These are phyloP conservation scores for Coelastrella sp. DNA, from an alignment of 139 green algal species.

Conservation along the genomic window DNA sequence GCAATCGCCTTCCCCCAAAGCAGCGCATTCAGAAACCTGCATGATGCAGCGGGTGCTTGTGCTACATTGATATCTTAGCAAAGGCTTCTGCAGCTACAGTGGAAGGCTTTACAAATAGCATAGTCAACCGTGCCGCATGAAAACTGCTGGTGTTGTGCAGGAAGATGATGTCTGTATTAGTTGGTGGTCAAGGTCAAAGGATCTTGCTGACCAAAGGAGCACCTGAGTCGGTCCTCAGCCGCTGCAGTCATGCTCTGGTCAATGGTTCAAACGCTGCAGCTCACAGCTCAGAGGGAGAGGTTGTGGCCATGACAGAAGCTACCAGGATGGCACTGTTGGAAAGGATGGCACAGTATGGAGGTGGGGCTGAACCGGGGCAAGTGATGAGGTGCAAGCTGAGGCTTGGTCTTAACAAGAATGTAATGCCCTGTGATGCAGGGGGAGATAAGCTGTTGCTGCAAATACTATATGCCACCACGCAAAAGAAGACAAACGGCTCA, in stretches of 20 bases:
- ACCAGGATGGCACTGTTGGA: slow-evolving; percentile 51
- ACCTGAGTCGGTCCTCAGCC: slow-evolving; percentile 86
- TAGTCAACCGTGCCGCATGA: background rate
- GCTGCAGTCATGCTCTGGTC: slow-evolving; percentile 77
- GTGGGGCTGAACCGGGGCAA: no score
- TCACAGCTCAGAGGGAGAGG: slow-evolving; percentile 33
- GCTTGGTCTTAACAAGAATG: no score
- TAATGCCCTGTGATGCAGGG: no score
- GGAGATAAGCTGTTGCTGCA: no score
- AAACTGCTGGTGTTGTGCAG: slow-evolving; percentile 47
- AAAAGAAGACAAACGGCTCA: no score
- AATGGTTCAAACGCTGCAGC: slow-evolving; percentile 50
- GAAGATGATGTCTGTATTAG: slow-evolving; percentile 95
- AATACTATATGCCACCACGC: no score
- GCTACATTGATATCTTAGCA: no score
- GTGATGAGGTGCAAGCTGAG: background rate
- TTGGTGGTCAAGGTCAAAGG: slow-evolving; percentile 19
- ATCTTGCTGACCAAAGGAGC: slow-evolving; percentile 85
- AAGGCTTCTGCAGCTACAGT: no score
- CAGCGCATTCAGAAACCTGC: no score
- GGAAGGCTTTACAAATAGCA: background rate
- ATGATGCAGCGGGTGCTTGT: no score
- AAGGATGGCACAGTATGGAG: slow-evolving; percentile 63
- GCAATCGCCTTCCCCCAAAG: no score
- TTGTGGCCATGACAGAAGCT: slow-evolving; percentile 60